A percentile compares a stretch with the other conserved stretches of the same genome.
phyloP scores from a whole-genome alignment of 176 grass and related monocot species.

The Rhynchospora pubera region DNA sequence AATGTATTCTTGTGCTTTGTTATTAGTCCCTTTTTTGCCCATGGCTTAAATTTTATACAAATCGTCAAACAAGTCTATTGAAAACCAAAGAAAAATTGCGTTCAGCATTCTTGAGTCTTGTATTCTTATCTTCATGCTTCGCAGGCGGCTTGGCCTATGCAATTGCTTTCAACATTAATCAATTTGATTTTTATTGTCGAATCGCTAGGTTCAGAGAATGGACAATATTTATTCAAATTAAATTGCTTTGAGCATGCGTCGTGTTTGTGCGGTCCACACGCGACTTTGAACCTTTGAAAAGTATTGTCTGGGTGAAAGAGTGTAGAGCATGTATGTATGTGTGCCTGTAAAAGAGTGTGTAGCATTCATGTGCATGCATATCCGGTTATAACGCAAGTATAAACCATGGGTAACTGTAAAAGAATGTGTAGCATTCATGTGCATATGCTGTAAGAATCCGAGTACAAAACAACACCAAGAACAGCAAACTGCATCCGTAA shows the following conservation, averaged over 20 bases:
- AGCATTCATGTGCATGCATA: neutral
- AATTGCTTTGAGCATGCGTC: neutral
- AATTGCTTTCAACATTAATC: conserved; percentile 15
- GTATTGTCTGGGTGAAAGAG: neutral
- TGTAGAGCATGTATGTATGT: neutral
- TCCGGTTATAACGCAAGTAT: neutral
- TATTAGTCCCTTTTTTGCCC: neutral
- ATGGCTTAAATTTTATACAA: neutral
- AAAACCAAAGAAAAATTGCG: neutral
- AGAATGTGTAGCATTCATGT: neutral
- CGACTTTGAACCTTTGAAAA: neutral
- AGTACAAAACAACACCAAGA: too few relatives aligned
- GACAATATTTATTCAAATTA: neutral
- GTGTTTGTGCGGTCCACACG: conserved; percentile 7
- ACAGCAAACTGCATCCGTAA: neutral
- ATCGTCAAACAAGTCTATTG: neutral
- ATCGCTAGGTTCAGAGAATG: conserved; percentile 7
- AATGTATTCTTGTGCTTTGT: neutral
- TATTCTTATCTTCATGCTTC: neutral
- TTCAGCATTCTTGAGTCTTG: neutral
- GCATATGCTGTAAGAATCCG: neutral
- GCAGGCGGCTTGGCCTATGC: neutral
- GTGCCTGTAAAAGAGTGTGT: neutral
- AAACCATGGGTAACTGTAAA: neutral
- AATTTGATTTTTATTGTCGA: neutral